Conservation (phyloP, 2,329 filamentous ascomycete species). For the Colletotrichum falcatum region DNA sequence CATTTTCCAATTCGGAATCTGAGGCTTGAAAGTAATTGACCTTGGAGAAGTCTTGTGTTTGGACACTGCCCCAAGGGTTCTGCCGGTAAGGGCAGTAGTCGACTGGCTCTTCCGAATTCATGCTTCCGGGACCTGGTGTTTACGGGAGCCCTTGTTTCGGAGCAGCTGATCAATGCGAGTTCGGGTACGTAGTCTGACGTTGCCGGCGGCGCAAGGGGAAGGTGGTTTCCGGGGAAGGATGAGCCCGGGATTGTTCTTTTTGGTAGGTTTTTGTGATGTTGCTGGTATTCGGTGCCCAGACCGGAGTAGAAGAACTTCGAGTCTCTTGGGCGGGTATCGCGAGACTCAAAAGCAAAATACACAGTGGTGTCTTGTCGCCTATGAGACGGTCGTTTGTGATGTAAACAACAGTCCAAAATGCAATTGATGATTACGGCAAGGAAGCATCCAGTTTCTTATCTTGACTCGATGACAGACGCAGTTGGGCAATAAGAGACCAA, state of each 20-base stretch:
- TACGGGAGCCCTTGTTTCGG: slow-evolving; percentile 34
- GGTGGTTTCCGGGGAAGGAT: slow-evolving; percentile 6
- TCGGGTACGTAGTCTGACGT: slow-evolving; percentile 24
- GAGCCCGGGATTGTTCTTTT: slow-evolving; percentile 10
- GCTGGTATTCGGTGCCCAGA: slow-evolving; percentile 35
- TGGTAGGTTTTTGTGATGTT: slow-evolving; percentile 6
- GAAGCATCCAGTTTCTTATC: slow-evolving; percentile 36
- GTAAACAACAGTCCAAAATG: slow-evolving; percentile 33
- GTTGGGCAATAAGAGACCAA: slow-evolving; percentile 28
- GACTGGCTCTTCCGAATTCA: slow-evolving; percentile 53
- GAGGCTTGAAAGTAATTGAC: slow-evolving; percentile 55
- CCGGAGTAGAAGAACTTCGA: slow-evolving; percentile 30
- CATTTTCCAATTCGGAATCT: slow-evolving; percentile 52
- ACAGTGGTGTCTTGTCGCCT: slow-evolving; percentile 39
- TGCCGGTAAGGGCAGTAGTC: slow-evolving; percentile 56
- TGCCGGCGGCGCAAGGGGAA: not conserved
- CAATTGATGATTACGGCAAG: slow-evolving; percentile 24
- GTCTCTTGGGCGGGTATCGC: slow-evolving; percentile 41
- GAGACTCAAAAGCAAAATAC: slow-evolving; percentile 36
- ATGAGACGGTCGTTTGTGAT: slow-evolving; percentile 29
- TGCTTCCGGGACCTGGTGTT: slow-evolving; percentile 51
- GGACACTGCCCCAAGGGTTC: slow-evolving; percentile 53
- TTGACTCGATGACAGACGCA: slow-evolving; percentile 29
- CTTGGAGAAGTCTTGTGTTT: slow-evolving; percentile 58
- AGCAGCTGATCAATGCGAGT: slow-evolving; percentile 36